A percentile compares a stretch with the other conserved stretches of the same genome.
Evolutionary conservation across 345 rosid genomes (phyloP).

Genomic region (Excoecaria agallocha): DNA sequence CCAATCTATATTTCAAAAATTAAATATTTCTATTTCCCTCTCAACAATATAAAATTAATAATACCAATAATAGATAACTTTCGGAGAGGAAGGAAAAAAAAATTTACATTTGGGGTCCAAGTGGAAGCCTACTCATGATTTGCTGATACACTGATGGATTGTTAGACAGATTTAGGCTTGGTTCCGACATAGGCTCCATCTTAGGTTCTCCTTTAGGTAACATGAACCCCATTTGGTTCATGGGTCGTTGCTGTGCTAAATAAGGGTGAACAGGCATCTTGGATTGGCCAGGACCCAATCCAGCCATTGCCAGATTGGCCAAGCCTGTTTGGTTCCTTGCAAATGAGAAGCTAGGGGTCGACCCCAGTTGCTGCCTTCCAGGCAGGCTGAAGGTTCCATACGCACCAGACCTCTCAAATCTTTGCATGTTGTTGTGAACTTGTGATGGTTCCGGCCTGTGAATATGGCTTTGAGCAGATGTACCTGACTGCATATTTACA

Average conservation of each 20-base stretch:
- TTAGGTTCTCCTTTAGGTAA: conserved; percentile 80
- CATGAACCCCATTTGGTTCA: conserved; percentile 55
- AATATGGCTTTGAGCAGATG: conserved; percentile 41
- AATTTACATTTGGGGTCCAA: conserved; percentile 61
- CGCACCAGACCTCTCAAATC: conserved; percentile 55
- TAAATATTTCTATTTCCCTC: conserved; percentile 30
- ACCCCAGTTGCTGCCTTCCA: conserved; percentile 69
- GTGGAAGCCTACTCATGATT: conserved; percentile 79
- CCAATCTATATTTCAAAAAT: conserved; percentile 24
- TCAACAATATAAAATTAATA: conserved; percentile 10
- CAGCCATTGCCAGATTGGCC: conserved; percentile 65
- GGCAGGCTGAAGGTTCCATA: conserved; percentile 58
- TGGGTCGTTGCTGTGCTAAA: conserved; percentile 48
- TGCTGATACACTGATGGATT: conserved; percentile 66
- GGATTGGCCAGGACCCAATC: conserved; percentile 56
- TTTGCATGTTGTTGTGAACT: conserved; percentile 50
- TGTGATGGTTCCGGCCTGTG: conserved; percentile 63
- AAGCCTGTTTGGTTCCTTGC: conserved; percentile 59
- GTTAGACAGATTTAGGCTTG: conserved; percentile 51
- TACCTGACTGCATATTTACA: conserved; percentile 14
- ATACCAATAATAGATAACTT: neutral
- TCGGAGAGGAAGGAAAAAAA: neutral
- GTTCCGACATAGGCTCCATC: conserved; percentile 65
- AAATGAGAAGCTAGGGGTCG: conserved; percentile 59
- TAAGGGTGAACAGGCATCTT: conserved; percentile 60